phyloP scores from a whole-genome alignment of 2,329 filamentous ascomycete genomes.

The Hyphodiscus sp. region DNA sequence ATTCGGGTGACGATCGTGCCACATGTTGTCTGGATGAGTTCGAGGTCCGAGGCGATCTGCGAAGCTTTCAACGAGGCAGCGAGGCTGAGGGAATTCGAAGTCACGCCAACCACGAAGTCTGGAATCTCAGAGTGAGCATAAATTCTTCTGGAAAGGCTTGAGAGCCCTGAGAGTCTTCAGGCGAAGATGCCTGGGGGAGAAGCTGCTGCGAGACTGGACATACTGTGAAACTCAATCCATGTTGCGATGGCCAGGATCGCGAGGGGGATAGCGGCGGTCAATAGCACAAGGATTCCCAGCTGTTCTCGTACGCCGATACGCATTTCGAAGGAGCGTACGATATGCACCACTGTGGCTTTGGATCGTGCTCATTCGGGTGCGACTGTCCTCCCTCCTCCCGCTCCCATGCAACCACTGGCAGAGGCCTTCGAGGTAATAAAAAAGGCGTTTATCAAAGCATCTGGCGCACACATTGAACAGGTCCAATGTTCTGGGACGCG shows the following conservation, averaged over 20 bases:
- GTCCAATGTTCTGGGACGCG: not conserved
- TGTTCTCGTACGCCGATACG: slow-evolving; percentile 84
- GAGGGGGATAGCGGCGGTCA: slow-evolving; percentile 67
- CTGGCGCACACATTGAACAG: slow-evolving; percentile 1
- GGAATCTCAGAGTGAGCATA: too few relatives aligned
- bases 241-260: slow-evolving; percentile 75
- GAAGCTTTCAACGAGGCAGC: slow-evolving; percentile 83
- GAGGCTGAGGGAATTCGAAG: slow-evolving; percentile 59
- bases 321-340: slow-evolving; percentile 42
- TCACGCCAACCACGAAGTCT: slow-evolving; percentile 50
- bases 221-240: slow-evolving; percentile 50
- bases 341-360: too few relatives aligned
- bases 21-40: slow-evolving; percentile 71
- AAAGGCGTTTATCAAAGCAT: not conserved
- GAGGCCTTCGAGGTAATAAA: slow-evolving; percentile 62
- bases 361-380: too few relatives aligned
- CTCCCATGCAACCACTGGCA: slow-evolving; percentile 67
- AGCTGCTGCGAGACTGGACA: too few relatives aligned
- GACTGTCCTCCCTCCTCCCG: not conserved
- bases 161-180: too few relatives aligned
- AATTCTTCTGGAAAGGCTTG: too few relatives aligned
- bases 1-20: slow-evolving; percentile 63
- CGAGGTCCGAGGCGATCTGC: slow-evolving; percentile 70
- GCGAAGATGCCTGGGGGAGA: too few relatives aligned
- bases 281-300: slow-evolving; percentile 70